Percentiles rank a stretch among this genome's conserved stretches.
phyloP scores from a whole-genome alignment of 352 stramenopile genomes.

The Phytophthora ohioensis region DNA sequence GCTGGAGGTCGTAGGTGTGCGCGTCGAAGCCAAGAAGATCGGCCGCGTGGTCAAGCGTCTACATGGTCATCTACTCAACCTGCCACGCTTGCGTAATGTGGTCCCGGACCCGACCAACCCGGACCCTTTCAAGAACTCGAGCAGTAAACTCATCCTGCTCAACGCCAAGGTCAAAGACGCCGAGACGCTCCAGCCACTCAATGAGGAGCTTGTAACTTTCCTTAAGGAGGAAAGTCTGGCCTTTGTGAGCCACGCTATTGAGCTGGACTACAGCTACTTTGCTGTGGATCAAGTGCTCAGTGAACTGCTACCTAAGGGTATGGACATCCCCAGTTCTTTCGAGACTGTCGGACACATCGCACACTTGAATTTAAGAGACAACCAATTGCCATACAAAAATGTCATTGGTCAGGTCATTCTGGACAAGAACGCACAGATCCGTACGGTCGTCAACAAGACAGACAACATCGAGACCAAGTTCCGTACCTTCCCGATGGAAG shows the following conservation, averaged over 20 bases:
- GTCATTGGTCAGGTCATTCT: constrained; percentile 98
- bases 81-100: constrained; percentile 77
- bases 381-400: constrained; percentile 96
- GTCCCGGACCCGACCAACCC: constrained; percentile 72
- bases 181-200: constrained; percentile 61
- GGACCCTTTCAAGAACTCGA: constrained; percentile 69
- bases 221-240: constrained; percentile 62
- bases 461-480: constrained; percentile 96
- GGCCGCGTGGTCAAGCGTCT: constrained; percentile 74
- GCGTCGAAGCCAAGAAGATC: constrained; percentile 86
- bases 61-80: constrained; percentile 78
- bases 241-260: constrained; percentile 74
- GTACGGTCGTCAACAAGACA: constrained; percentile 98
- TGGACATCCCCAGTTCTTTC: constrained; percentile 95
- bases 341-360: constrained; percentile 97
- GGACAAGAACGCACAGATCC: constrained; percentile 96
- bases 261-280: constrained; percentile 85
- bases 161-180: constrained; percentile 69
- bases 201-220: constrained; percentile 61
- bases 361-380: constrained; percentile 96
- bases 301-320: constrained; percentile 80
- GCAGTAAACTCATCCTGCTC: constrained; percentile 77
- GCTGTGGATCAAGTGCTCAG: constrained; percentile 83
- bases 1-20: constrained; percentile 72
- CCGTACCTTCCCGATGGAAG: constrained; percentile 97